Evolutionary conservation across 2,329 filamentous ascomycete genomes (phyloP).

Genomic region (Xylaria polymorpha): DNA sequence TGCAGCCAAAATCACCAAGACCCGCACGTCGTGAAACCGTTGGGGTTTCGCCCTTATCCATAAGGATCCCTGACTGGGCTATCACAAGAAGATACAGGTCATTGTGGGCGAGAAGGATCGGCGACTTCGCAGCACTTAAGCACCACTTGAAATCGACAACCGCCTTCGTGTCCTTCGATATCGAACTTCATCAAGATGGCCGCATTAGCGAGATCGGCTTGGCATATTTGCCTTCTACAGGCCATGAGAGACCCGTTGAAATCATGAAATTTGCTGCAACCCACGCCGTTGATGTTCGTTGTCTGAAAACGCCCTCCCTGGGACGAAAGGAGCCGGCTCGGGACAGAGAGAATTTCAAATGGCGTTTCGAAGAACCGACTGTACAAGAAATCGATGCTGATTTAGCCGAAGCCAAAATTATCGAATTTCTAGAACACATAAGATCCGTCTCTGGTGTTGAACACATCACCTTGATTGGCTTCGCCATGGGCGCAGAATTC

Average conservation of each 20-base stretch:
- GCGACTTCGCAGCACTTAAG: constrained; percentile 27
- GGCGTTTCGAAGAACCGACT: constrained; percentile 19
- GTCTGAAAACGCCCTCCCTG: constrained; percentile 13
- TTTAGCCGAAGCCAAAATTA: constrained; percentile 19
- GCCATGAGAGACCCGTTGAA: constrained; percentile 13
- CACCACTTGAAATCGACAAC: constrained; percentile 11
- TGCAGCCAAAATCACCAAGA: constrained; percentile 14
- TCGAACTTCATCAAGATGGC: constrained; percentile 10
- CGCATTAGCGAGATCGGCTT: constrained; percentile 27
- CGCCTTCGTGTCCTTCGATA: constrained; percentile 22
- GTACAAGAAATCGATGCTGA: constrained; percentile 11
- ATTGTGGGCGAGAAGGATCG: constrained; percentile 25
- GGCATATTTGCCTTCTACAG: constrained; percentile 22
- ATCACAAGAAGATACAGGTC: constrained; percentile 26
- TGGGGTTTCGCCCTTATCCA: constrained; percentile 5
- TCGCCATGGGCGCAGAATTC: constrained; percentile 12
- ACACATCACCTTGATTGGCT: constrained; percentile 18
- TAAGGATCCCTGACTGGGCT: constrained; percentile 19
- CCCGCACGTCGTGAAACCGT: constrained; percentile 10
- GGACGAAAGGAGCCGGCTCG: constrained; percentile 3
- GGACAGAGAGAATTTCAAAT: constrained; percentile 22
- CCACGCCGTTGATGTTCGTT: constrained; percentile 7
- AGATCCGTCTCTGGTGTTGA: constrained; percentile 13
- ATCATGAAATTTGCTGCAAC: constrained; percentile 16
- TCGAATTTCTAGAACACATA: constrained; percentile 16